Percentiles rank a stretch among this genome's conserved stretches.
These are phyloP conservation scores for Kregervanrija pseudodelftensis DNA, from an alignment of 805 yeast genomes.

Conservation along the genomic window DNA sequence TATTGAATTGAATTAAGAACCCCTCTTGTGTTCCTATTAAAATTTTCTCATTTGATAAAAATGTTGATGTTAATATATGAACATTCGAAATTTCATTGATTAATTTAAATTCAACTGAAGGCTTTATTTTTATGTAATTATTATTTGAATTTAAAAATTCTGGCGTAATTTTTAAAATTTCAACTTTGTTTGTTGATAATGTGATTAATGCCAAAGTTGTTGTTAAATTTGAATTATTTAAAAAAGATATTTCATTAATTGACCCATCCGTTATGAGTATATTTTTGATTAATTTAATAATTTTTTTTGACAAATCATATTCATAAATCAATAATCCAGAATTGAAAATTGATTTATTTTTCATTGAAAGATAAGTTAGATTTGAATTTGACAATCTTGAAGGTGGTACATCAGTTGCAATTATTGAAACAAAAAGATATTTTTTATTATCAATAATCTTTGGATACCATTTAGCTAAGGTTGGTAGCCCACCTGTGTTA, in stretches of 20 bases:
- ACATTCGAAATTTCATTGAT: conserved; percentile 7
- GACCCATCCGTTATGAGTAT: conserved; percentile 18
- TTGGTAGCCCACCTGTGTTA: conserved; percentile 27
- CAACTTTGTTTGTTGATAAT: conserved; percentile 22
- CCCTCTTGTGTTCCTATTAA: conserved; percentile 24
- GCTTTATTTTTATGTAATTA: conserved; percentile 3
- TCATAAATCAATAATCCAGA: conserved; percentile 20
- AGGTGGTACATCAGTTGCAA: conserved; percentile 7
- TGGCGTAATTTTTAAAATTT: conserved; percentile 17
- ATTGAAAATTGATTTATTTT: conserved; percentile 8
- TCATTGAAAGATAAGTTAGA: conserved; percentile 13
- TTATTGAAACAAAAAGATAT: conserved; percentile 23
- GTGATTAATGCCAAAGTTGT: conserved; percentile 19
- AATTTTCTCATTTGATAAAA: conserved; percentile 21
- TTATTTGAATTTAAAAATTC: conserved; percentile 7
- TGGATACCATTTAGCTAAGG: conserved; percentile 21
- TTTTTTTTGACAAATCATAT: conserved; percentile 6
- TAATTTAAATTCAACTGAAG: conserved; percentile 11
- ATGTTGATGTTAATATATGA: conserved; percentile 18
- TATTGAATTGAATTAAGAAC: conserved; percentile 21
- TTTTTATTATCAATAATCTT: conserved; percentile 10
- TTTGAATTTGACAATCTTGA: conserved; percentile 7
- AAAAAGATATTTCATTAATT: conserved; percentile 22
- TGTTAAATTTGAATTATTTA: conserved; percentile 8
- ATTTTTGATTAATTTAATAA: conserved; percentile 9